Evolutionary conservation across 192 early-diverging fungal species (phyloP).

Genomic region (Chytriomyces confervae): DNA sequence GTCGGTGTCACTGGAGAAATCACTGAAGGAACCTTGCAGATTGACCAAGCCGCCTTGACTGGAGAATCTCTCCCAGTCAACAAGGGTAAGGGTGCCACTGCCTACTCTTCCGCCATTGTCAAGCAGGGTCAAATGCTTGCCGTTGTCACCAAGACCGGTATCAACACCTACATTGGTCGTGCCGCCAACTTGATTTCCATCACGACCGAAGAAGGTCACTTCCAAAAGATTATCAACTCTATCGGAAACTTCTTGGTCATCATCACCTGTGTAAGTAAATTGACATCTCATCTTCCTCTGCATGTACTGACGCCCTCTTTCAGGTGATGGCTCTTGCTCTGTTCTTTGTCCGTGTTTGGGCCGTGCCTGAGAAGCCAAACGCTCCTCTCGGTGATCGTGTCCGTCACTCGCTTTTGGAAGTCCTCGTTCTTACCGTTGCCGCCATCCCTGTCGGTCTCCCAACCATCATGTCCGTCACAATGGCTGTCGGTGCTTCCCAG

Average conservation of each 20-base stretch:
- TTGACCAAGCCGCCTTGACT: slow-evolving; percentile 92
- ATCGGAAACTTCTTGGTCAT: slow-evolving; percentile 90
- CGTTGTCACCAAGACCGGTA: slow-evolving; percentile 91
- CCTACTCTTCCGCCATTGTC: slow-evolving; percentile 90
- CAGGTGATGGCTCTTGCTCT: slow-evolving; percentile 60
- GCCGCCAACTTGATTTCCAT: slow-evolving; percentile 91
- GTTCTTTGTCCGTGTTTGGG: slow-evolving; percentile 58
- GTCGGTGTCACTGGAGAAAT: slow-evolving; percentile 61
- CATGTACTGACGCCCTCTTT: background rate
- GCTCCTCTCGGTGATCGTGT: background rate
- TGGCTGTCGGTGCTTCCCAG: slow-evolving; percentile 89
- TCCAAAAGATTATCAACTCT: slow-evolving; percentile 86
- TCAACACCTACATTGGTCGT: slow-evolving; percentile 90
- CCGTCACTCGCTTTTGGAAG: slow-evolving; percentile 58
- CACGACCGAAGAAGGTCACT: slow-evolving; percentile 87
- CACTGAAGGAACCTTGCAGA: slow-evolving; percentile 76
- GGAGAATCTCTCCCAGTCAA: slow-evolving; percentile 90
- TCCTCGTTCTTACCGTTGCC: slow-evolving; percentile 83
- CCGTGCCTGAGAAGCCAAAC: slow-evolving; percentile 60
- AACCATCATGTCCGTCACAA: slow-evolving; percentile 91
- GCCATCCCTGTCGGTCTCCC: slow-evolving; percentile 93
- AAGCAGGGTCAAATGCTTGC: slow-evolving; percentile 94
- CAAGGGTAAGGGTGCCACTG: slow-evolving; percentile 82
- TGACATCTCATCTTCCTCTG: background rate
- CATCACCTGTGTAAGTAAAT: slow-evolving; percentile 52